These are phyloP conservation scores for Fusarium duplospermum DNA, from an alignment of 2,329 filamentous ascomycete species.

Conservation along the genomic window DNA sequence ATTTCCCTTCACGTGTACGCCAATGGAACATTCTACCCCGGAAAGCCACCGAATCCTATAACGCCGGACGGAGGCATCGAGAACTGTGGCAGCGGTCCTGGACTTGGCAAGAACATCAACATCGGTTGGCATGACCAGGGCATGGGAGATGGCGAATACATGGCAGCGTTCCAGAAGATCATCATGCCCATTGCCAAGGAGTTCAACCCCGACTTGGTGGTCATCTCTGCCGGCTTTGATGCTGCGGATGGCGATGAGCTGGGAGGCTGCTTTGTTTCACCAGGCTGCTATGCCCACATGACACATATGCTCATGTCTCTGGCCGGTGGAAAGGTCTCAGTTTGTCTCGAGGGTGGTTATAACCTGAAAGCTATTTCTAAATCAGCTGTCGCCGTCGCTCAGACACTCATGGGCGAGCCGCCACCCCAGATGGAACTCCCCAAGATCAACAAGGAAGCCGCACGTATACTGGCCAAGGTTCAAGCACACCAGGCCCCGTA, in stretches of 20 bases:
- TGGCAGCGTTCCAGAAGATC: constrained; percentile 94
- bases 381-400: constrained; percentile 90
- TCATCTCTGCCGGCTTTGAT: constrained; percentile 96
- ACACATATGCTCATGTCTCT: constrained; percentile 99
- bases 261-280: constrained; percentile 92
- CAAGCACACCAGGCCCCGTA: constrained; percentile 74
- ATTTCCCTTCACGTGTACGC: constrained; percentile 93
- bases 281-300: constrained; percentile 95
- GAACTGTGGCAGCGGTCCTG: constrained; percentile 66
- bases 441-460: constrained; percentile 68
- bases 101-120: constrained; percentile 73
- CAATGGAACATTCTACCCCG: constrained; percentile 87
- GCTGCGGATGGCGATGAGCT: constrained; percentile 93
- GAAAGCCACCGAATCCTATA: constrained; percentile 66
- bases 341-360: constrained; percentile 96
- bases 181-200: constrained; percentile 96
- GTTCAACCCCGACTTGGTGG: constrained; percentile 93
- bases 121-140: constrained; percentile 76
- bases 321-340: constrained; percentile 87
- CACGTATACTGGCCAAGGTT: constrained; percentile 67
- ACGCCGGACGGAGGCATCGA: constrained; percentile 71
- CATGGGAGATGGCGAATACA: constrained; percentile 97
- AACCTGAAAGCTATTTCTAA: constrained; percentile 93
- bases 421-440: constrained; percentile 72
- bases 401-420: constrained; percentile 94